Conservation (phyloP, 2,329 filamentous ascomycete species). For the Cytospora paraplurivora region DNA sequence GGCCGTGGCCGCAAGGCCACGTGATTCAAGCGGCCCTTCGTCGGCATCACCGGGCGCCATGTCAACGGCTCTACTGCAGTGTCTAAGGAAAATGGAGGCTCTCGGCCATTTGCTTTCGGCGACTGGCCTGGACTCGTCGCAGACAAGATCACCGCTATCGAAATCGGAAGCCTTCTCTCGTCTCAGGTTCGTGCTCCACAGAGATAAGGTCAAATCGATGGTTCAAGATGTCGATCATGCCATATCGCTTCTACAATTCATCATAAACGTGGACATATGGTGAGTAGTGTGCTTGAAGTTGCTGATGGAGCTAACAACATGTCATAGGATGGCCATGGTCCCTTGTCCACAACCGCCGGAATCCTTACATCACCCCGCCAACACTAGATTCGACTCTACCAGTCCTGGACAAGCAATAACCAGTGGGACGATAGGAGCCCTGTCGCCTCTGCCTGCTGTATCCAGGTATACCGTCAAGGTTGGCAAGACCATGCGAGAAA, state of each 20-base stretch:
- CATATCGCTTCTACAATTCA: not conserved
- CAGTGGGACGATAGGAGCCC: not conserved
- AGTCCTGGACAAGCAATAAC: accelerated
- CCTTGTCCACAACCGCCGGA: not conserved
- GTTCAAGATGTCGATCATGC: not conserved
- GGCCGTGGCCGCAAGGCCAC: not conserved
- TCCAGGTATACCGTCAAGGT: not conserved
- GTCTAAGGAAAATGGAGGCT: not conserved
- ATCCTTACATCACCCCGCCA: too few relatives aligned
- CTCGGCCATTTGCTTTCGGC: not conserved
- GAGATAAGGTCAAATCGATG: not conserved
- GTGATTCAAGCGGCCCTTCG: not conserved
- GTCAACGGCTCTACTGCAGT: not conserved
- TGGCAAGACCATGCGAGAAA: not conserved
- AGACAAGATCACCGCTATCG: too few relatives aligned
- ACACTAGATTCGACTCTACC: too few relatives aligned
- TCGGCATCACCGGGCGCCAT: not conserved
- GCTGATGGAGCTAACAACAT: not conserved
- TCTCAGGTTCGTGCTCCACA: constrained; percentile 7
- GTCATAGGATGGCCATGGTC: not conserved
- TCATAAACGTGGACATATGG: constrained; percentile 1
- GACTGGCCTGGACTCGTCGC: not conserved
- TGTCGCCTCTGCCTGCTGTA: not conserved
- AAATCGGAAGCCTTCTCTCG: not conserved
- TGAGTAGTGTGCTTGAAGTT: not conserved